These are phyloP conservation scores for Jamesozyma lodderae DNA, from an alignment of 805 yeast species.

Conservation along the genomic window DNA sequence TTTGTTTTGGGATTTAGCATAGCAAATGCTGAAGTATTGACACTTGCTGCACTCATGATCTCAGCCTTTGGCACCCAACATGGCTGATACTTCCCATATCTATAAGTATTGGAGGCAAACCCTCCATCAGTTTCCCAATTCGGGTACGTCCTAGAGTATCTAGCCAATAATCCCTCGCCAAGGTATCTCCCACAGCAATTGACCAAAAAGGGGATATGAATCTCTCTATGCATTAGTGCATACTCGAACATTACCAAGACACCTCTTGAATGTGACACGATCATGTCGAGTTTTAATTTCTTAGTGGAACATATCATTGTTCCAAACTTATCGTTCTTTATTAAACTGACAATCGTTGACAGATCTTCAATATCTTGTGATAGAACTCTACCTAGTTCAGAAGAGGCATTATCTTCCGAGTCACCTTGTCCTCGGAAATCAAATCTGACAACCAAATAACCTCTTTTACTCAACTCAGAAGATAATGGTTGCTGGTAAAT, in stretches of 20 bases:
- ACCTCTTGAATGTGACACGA: conserved; percentile 79
- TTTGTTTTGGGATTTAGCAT: conserved; percentile 39
- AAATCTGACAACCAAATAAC: conserved; percentile 60
- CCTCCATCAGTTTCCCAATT: conserved; percentile 37
- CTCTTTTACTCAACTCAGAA: conserved; percentile 48
- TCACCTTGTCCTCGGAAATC: conserved; percentile 85
- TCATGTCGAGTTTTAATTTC: conserved; percentile 36
- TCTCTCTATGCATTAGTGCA: conserved; percentile 34
- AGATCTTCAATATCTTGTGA: conserved; percentile 63
- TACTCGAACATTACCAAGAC: conserved; percentile 65
- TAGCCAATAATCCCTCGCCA: conserved; percentile 37
- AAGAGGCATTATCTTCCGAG: conserved; percentile 40
- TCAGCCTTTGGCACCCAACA: conserved; percentile 43
- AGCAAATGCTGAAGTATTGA: conserved; percentile 37
- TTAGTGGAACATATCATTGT: neutral
- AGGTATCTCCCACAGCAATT: conserved; percentile 68
- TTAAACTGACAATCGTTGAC: conserved; percentile 30
- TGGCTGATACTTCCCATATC: conserved; percentile 41
- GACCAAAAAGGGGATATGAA: conserved; percentile 52
- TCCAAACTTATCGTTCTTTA: neutral
- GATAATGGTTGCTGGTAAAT: conserved; percentile 64
- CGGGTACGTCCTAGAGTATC: conserved; percentile 30
- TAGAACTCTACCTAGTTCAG: conserved; percentile 44
- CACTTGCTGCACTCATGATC: conserved; percentile 38
- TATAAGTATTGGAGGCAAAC: conserved; percentile 33